phyloP scores from a whole-genome alignment of 2,329 filamentous ascomycete species.

The Ambrosiella beaveri region DNA sequence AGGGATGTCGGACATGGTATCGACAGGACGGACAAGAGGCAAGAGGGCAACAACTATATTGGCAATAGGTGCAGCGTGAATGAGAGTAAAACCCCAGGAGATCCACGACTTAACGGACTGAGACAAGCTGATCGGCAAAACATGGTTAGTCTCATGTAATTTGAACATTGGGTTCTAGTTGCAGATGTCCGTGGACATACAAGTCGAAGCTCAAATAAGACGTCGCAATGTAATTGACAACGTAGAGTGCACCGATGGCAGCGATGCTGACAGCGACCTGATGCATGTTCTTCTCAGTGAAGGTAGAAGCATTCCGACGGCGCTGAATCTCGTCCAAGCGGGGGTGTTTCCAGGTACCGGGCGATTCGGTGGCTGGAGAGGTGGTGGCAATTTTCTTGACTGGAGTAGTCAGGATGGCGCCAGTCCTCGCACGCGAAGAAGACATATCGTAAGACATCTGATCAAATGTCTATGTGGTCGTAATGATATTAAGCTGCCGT shows the following conservation, averaged over 20 bases:
- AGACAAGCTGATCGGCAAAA: conserved; percentile 3
- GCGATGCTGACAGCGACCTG: conserved; percentile 50
- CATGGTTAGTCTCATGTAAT: not conserved
- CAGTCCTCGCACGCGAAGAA: not conserved
- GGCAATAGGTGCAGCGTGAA: conserved; percentile 42
- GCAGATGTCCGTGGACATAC: conserved; percentile 20
- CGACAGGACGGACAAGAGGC: conserved; percentile 52
- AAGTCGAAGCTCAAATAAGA: conserved; percentile 22
- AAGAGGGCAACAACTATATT: conserved; percentile 56
- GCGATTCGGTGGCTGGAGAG: conserved; percentile 29
- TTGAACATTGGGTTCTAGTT: too few relatives aligned
- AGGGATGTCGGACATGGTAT: conserved; percentile 75
- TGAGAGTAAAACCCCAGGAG: conserved; percentile 26
- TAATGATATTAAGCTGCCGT: not conserved
- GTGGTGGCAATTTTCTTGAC: conserved; percentile 25
- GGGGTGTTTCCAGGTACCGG: conserved; percentile 84
- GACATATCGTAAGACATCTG: not conserved
- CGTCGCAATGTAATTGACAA: conserved; percentile 20
- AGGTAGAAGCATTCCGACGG: conserved; percentile 61
- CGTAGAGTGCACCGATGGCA: conserved; percentile 26
- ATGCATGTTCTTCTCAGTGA: conserved; percentile 59
- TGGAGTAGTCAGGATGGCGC: conserved; percentile 19
- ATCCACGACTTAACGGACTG: conserved; percentile 7
- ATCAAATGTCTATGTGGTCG: not conserved
- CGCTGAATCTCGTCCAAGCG: conserved; percentile 71